Evolutionary conservation across 768 basidiomycete genomes (phyloP), one percentile per base, ranked within the genome.

Genomic region (Lentinula sp.): DNA sequence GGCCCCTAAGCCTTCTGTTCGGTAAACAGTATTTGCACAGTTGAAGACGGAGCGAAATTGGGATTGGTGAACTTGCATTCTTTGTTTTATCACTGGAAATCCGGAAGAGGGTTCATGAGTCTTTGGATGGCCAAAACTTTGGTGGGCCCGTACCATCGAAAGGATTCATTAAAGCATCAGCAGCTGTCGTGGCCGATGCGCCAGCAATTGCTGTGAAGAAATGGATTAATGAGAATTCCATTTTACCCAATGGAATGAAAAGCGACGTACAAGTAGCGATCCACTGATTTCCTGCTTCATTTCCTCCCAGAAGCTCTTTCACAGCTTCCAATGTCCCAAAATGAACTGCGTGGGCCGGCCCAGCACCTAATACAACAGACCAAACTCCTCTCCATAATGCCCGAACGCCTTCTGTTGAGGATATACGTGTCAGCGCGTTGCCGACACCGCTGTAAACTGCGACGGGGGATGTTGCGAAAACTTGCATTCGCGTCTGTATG

Each of bases 151-250:
- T 72, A 97, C 96, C 96, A 76, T 99, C 97, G 70, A 99, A 99
- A 2, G 97, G 97, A 73, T 98, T 99, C 97, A 99, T 99, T 59
- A 98, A 78, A 2, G 97, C 97, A 76, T 99, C 97, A 61, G 89
- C 91, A 3, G 95, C 91, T 65, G 95, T 91, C 9, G 97, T 98
- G 0, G 96, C 97, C 0, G 89, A 84, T 49, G 94, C 97, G 63
- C 97, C 97, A 34, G 97, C 97, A 34, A 94, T 67, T 34, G 96
- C 97, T 93, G 67, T 60, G 49, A 62, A 57, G 48, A 28, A 31
- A 39, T 59, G 39, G 16, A 58, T 37, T 15, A 40, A 40, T 42
- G 62, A 60, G 16, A 35, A 34, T 13, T n/a, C 45, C 2, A 21
- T 21, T 15, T 11, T n/a, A 46, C 15, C 7, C 28, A 28, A 28